Percentiles rank a stretch among this genome's conserved stretches.
Conservation (phyloP, 2,329 filamentous ascomycete genomes). For the Penicillium griseofulvum region DNA sequence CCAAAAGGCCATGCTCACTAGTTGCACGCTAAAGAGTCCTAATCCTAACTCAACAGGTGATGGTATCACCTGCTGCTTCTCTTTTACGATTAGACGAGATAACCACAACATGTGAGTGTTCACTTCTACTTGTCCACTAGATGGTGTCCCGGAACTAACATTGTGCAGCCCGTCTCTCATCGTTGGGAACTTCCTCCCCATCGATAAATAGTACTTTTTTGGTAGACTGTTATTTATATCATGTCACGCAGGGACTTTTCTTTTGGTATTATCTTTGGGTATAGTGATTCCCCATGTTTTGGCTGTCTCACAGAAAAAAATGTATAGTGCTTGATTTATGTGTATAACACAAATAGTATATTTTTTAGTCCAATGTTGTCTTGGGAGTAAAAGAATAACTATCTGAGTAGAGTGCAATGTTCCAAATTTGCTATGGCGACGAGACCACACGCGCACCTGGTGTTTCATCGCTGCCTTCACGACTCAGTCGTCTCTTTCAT, state of each 20-base stretch:
- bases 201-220: constrained; percentile 35
- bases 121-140: too few relatives aligned
- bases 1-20: constrained; percentile 93
- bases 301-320: constrained; percentile 7
- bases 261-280: constrained; percentile 4
- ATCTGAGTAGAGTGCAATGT: neutral
- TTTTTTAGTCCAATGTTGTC: neutral
- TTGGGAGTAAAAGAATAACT: neutral
- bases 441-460: neutral
- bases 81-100: constrained; percentile 92
- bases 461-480: neutral
- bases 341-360: constrained; percentile 3
- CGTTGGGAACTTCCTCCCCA: constrained; percentile 93
- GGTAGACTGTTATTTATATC: neutral
- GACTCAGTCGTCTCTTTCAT: neutral
- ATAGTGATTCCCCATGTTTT: constrained; percentile 18
- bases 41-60: constrained; percentile 66
- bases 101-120: constrained; percentile 86
- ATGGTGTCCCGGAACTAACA: constrained; percentile 3
- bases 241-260: constrained; percentile 4
- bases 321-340: constrained; percentile 12
- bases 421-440: neutral
- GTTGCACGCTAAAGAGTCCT: constrained; percentile 84
- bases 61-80: constrained; percentile 91
- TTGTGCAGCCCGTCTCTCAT: constrained; percentile 77